Percentiles rank a stretch among this genome's conserved stretches.
phyloP scores from a whole-genome alignment of 1,139 yeast species.

The Sugiyamaella novakii region DNA sequence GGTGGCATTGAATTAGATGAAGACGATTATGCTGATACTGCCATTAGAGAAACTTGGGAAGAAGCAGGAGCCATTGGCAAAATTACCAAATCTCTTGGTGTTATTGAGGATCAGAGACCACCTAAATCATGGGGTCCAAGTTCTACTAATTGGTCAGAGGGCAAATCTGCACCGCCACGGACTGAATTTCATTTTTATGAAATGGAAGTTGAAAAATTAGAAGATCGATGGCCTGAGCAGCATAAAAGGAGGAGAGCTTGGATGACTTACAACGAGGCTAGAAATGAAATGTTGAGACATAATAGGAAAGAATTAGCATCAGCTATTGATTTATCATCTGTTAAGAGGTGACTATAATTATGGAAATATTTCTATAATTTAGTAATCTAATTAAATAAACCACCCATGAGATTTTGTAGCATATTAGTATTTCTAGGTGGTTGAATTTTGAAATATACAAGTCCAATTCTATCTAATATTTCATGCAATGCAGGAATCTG shows the following conservation, averaged over 20 bases:
- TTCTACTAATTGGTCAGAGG: conserved; percentile 47
- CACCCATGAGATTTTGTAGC: conserved; percentile 85
- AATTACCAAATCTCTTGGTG: conserved; percentile 58
- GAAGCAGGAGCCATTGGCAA: conserved; percentile 88
- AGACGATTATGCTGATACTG: conserved; percentile 53
- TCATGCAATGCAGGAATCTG: conserved; percentile 43
- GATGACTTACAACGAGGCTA: conserved; percentile 76
- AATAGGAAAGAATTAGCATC: conserved; percentile 69
- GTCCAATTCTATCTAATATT: conserved; percentile 47
- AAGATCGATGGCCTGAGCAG: conserved; percentile 74
- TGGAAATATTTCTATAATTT: background rate
- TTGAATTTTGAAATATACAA: conserved; percentile 58
- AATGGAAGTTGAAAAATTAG: conserved; percentile 59
- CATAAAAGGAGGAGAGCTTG: conserved; percentile 64
- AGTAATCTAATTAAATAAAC: conserved; percentile 50
- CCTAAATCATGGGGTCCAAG: conserved; percentile 53
- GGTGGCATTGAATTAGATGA: conserved; percentile 96
- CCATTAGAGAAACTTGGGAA: conserved; percentile 94
- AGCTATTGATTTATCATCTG: conserved; percentile 60
- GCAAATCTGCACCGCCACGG: conserved; percentile 53
- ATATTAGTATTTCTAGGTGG: conserved; percentile 63
- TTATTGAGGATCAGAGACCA: conserved; percentile 69
- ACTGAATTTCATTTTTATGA: conserved; percentile 86
- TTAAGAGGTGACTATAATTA: conserved; percentile 9
- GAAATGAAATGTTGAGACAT: conserved; percentile 58